Conservation (phyloP, 495 filamentous ascomycete species). For the Patellaria atrata region DNA sequence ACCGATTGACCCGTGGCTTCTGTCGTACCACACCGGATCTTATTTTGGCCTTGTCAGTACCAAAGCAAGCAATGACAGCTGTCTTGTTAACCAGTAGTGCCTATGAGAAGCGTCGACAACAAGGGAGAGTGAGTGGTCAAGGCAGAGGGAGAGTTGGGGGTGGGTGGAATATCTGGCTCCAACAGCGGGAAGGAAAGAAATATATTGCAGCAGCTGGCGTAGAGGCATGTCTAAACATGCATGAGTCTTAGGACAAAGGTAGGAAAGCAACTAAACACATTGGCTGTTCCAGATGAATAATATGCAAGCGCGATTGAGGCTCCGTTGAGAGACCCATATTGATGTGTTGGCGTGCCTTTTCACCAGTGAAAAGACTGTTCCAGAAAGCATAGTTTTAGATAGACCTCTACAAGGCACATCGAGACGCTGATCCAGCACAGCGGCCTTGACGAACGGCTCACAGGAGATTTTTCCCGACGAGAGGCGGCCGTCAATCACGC, state of each 20-base stretch:
- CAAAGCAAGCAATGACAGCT: constrained; percentile 20
- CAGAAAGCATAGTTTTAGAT: constrained; percentile 13
- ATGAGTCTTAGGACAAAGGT: too few species aligned
- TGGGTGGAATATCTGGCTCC: constrained; percentile 16
- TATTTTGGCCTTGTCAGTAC: constrained; percentile 20
- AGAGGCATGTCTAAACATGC: constrained; percentile 21
- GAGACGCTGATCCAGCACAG: constrained; percentile 17
- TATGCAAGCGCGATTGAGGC: constrained; percentile 26
- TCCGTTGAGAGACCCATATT: constrained; percentile 31
- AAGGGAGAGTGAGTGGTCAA: constrained; percentile 22
- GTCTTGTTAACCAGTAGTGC: constrained; percentile 11
- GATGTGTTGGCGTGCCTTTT: constrained; percentile 87
- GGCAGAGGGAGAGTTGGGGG: constrained; percentile 19
- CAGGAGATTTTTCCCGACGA: constrained; percentile 6
- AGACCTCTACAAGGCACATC: constrained; percentile 16
- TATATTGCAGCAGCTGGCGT: constrained; percentile 19
- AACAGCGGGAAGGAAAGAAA: constrained; percentile 18
- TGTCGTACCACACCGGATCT: constrained; percentile 18
- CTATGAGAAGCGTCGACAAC: constrained; percentile 19
- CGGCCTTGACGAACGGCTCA: too few species aligned
- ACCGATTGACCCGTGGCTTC: constrained; percentile 17
- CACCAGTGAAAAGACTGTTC: constrained; percentile 41
- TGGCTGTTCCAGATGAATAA: constrained; percentile 21
- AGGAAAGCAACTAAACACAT: constrained; percentile 11
- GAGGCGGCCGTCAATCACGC: constrained; percentile 5